Base-by-base conservation (phyloP, 2,329 filamentous ascomycete genomes). In the Nemania serpens region DNA sequence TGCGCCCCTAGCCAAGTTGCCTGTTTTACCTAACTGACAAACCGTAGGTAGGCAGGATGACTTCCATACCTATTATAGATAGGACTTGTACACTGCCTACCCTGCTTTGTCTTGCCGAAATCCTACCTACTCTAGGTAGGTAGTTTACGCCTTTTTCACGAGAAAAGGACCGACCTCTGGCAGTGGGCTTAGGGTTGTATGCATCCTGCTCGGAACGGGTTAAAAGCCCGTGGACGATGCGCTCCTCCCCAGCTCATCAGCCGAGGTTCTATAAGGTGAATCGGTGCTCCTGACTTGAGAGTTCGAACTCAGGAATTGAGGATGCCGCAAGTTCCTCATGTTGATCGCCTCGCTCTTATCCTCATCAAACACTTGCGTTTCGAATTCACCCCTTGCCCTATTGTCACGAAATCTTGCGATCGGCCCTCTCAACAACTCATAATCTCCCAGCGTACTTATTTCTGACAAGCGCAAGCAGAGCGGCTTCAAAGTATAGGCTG, bases 151-250 rank as follows among this genome's bases (percentile, higher is more conserved):
- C 34, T 37, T 45, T 46, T 15, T 15, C 6, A 13, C 36, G n/a
- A 10, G 9, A 54, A 45, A 52, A 57, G 54, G 49, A 22, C 49
- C 50, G 45, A 54, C 22, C 41, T 17, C n/a, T 3, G 6, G 42
- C 43, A 33, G 20, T n/a, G 54, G 15, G 49, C 22, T 33, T 18
- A 25, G 15, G 17, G 9, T 17, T 46, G 15, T 46, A 15, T 29
- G 18, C 25, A 7, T 12, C 36, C 42, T 15, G 18, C 22, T 39
- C 10, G 7, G 18, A 7, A 33, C 43, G 2, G 22, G 15, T 20
- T 13, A 18, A 45, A n/a, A 47, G 25, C 13, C 18, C 33, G 13
- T 45, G 39, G 3, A 25, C 10, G 13, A 22, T 29, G 6, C 9
- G n/a, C 18, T 57, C 18, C 10, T 15, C n/a, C 11, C 22, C 10